Evolutionary conservation across 129 eudicot species (phyloP).

Genomic region (Ambrosia artemisiifolia): DNA sequence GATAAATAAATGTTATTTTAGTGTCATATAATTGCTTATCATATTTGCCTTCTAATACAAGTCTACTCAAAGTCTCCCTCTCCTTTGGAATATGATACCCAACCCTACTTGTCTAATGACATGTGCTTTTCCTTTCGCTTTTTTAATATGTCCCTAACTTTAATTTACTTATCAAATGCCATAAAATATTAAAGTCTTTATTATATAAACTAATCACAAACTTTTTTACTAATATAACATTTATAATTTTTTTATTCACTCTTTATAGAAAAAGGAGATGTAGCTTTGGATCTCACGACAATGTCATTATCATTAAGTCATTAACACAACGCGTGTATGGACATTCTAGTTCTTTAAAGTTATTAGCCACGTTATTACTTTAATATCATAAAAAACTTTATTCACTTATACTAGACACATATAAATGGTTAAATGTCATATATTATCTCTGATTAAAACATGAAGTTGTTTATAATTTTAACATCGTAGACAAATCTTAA

Average conservation of each 20-base stretch:
- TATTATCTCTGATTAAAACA: too few relatives aligned
- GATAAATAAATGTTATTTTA: not conserved
- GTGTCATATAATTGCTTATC: not conserved
- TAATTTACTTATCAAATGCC: not conserved
- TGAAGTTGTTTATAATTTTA: too few relatives aligned
- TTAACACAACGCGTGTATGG: conserved; percentile 16
- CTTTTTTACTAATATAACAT: not conserved
- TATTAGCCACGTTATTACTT: too few relatives aligned
- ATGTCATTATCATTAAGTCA: conserved; percentile 27
- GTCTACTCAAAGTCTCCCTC: not conserved
- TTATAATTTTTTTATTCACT: not conserved
- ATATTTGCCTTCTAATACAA: not conserved
- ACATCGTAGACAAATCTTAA: too few relatives aligned
- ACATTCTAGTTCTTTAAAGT: not conserved
- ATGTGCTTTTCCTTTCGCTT: not conserved
- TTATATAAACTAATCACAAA: not conserved
- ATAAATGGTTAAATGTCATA: too few relatives aligned
- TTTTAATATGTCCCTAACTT: not conserved
- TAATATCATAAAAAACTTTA: too few relatives aligned
- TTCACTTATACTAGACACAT: too few relatives aligned
- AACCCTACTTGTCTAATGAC: not conserved
- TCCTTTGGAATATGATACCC: conserved; percentile 8
- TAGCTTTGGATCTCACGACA: conserved; percentile 33
- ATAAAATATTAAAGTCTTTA: not conserved
- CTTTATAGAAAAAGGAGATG: not conserved